Conservation (phyloP, 441 rosid genomes). For the Aquilaria agallochum region DNA sequence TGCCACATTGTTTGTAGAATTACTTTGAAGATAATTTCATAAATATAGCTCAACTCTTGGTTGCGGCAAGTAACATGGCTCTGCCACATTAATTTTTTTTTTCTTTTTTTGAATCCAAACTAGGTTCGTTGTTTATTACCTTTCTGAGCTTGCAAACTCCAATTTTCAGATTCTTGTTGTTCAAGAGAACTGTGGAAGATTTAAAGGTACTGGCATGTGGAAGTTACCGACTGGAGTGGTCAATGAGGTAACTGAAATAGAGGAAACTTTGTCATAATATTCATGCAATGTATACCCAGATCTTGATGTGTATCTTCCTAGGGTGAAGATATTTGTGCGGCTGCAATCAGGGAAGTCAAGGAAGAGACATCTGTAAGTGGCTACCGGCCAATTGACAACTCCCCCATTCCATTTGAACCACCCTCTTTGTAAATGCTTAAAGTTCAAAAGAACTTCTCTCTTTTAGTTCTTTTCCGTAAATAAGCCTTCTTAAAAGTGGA, state of each 20-base stretch:
- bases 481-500: no score
- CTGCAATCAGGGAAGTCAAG: slow-evolving; percentile 63
- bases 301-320: slow-evolving; percentile 19
- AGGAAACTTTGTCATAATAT: slow-evolving; percentile 2
- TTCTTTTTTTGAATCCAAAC: no score
- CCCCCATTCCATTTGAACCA: background rate
- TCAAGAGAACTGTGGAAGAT: slow-evolving; percentile 71
- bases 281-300: background rate
- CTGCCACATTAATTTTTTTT: no score
- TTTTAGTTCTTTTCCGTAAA: background rate
- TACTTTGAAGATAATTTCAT: no score
- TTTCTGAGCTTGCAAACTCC: slow-evolving; percentile 14
- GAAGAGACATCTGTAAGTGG: slow-evolving; percentile 72
- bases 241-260: slow-evolving; percentile 43
- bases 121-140: no score
- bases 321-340: slow-evolving; percentile 60
- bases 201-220: slow-evolving; percentile 61
- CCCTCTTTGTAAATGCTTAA: background rate
- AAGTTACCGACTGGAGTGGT: slow-evolving; percentile 89
- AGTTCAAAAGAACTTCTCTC: background rate
- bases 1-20: no score
- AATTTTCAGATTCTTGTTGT: slow-evolving; percentile 59
- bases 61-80: no score
- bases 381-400: background rate
- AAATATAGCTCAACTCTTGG: no score